These are phyloP conservation scores for Metschnikowia picachoensis DNA, from an alignment of 805 yeast species.

Conservation along the genomic window DNA sequence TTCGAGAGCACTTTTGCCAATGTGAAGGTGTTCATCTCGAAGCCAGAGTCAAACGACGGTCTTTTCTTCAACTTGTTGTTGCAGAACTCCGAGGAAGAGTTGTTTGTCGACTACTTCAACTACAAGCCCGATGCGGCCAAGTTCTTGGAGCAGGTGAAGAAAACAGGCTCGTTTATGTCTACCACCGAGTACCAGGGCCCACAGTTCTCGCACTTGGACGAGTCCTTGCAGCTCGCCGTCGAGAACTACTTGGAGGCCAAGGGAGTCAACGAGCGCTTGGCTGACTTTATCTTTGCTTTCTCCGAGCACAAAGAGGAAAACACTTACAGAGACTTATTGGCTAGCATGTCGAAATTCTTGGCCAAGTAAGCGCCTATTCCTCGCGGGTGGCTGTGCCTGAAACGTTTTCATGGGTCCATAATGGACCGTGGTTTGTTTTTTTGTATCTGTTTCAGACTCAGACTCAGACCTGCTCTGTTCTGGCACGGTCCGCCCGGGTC, in stretches of 20 bases:
- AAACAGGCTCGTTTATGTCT: slow-evolving; percentile 53
- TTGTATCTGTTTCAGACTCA: too few species aligned
- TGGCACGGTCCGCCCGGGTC: background rate
- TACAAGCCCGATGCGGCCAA: slow-evolving; percentile 52
- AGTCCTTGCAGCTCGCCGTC: slow-evolving; percentile 71
- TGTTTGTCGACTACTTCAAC: slow-evolving; percentile 67
- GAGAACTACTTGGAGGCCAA: slow-evolving; percentile 69
- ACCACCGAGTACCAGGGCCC: slow-evolving; percentile 75
- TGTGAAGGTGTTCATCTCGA: slow-evolving; percentile 72
- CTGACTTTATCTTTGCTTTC: slow-evolving; percentile 70
- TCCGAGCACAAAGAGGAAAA: slow-evolving; percentile 79
- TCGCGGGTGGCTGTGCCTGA: too few species aligned
- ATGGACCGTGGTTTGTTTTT: too few species aligned
- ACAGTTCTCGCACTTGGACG: slow-evolving; percentile 80
- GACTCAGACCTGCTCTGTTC: too few species aligned
- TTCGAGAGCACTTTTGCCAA: slow-evolving; percentile 44
- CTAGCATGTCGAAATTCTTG: slow-evolving; percentile 20
- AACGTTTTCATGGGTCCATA: too few species aligned
- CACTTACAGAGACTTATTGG: slow-evolving; percentile 80
- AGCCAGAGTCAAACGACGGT: slow-evolving; percentile 57
- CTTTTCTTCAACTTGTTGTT: slow-evolving; percentile 71
- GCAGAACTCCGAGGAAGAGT: slow-evolving; percentile 62
- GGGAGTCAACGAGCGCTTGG: slow-evolving; percentile 71
- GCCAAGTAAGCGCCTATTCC: background rate
- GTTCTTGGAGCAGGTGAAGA: slow-evolving; percentile 44